Conservation (phyloP, 2,329 filamentous ascomycete species). For the Stachybotrys elegans region DNA sequence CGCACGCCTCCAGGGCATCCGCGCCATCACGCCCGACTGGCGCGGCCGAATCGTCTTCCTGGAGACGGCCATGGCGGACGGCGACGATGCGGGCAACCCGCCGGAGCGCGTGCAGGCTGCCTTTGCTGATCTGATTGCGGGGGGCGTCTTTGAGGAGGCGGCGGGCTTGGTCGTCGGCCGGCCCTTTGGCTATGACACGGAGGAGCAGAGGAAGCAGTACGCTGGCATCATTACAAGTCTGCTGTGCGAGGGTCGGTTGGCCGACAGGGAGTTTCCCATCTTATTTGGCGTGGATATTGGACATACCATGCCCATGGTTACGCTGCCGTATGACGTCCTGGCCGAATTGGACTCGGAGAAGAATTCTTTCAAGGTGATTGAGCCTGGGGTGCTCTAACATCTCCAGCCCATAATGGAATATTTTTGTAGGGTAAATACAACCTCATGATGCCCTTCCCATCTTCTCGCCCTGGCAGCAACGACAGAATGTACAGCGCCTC, state of each 20-base stretch:
- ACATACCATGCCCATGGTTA: constrained; percentile 36
- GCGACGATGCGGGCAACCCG: constrained; percentile 10
- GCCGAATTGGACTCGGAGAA: constrained; percentile 31
- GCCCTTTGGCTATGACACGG: constrained; percentile 33
- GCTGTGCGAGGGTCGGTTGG: constrained; percentile 28
- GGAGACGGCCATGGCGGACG: constrained; percentile 32
- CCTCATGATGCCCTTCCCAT: no score
- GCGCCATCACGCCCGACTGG: constrained; percentile 29
- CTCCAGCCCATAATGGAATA: no score
- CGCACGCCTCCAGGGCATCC: constrained; percentile 28
- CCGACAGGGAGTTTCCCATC: constrained; percentile 29
- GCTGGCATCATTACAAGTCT: constrained; percentile 23
- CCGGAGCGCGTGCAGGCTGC: constrained; percentile 24
- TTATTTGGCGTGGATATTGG: constrained; percentile 37
- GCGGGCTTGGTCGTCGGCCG: constrained; percentile 36
- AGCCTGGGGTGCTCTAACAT: constrained; percentile 13
- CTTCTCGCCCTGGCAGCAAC: no score
- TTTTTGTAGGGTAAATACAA: no score
- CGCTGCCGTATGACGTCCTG: constrained; percentile 32
- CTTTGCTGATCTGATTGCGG: constrained; percentile 34
- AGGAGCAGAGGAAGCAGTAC: constrained; percentile 21
- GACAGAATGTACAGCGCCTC: no score
- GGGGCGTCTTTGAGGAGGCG: constrained; percentile 34
- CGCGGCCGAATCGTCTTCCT: constrained; percentile 32
- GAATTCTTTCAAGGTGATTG: constrained; percentile 28